These are phyloP conservation scores for Linnemannia schmuckeri DNA, from an alignment of 192 early-diverging fungal species.

Conservation along the genomic window DNA sequence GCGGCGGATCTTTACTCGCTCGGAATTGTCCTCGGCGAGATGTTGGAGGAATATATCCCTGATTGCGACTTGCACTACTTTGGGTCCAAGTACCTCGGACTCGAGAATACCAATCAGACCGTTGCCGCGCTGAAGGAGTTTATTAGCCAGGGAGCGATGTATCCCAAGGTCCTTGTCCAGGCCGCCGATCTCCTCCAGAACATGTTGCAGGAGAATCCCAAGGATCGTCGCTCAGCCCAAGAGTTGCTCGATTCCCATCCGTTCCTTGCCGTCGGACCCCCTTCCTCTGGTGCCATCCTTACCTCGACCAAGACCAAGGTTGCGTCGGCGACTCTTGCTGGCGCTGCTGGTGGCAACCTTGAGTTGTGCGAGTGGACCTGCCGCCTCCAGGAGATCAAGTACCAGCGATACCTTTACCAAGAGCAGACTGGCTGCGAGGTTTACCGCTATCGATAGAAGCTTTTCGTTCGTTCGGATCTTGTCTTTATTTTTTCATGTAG, in stretches of 20 bases:
- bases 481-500: background rate
- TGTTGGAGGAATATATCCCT: conserved; percentile 80
- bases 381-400: conserved; percentile 54
- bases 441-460: conserved; percentile 39
- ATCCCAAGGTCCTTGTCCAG: conserved; percentile 66
- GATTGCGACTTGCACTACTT: conserved; percentile 74
- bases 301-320: background rate
- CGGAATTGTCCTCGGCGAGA: conserved; percentile 79
- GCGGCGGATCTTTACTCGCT: conserved; percentile 76
- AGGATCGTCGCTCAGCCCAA: conserved; percentile 66
- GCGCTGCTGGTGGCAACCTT: background rate
- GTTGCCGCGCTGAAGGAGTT: conserved; percentile 65
- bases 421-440: conserved; percentile 38
- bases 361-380: conserved; percentile 45
- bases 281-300: background rate
- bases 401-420: conserved; percentile 37
- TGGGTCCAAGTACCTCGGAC: conserved; percentile 75
- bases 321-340: background rate
- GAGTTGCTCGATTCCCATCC: conserved; percentile 72
- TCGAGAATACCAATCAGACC: conserved; percentile 75
- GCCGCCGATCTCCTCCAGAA: conserved; percentile 73
- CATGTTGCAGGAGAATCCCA: conserved; percentile 68
- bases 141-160: conserved; percentile 51
- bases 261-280: conserved; percentile 32
- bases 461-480: background rate